These are phyloP conservation scores for Helminthosporium solani DNA, from an alignment of 2,329 filamentous ascomycete species.

Conservation along the genomic window DNA sequence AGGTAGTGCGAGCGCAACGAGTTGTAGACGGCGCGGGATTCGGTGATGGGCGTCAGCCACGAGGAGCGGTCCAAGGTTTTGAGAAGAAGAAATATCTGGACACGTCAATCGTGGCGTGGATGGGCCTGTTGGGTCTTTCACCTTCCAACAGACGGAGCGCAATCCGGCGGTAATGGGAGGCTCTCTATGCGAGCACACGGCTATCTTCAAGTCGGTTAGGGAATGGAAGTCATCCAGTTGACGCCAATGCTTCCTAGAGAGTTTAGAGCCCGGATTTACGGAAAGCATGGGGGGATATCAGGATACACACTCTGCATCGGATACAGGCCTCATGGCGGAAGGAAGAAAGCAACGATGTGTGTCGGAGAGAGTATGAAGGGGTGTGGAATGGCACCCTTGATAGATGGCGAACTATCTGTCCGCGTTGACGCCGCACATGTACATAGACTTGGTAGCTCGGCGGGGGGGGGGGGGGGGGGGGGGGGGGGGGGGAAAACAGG, in stretches of 20 bases:
- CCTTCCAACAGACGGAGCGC: slow-evolving; percentile 92
- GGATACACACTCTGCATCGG: slow-evolving; percentile 35
- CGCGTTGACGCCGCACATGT: background rate
- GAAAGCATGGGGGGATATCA: too few relatives aligned
- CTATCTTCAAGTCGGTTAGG: slow-evolving; percentile 40
- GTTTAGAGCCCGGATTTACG: slow-evolving; percentile 16
- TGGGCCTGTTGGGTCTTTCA: slow-evolving; percentile 32
- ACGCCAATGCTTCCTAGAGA: slow-evolving; percentile 36
- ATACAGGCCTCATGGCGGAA: slow-evolving; percentile 32
- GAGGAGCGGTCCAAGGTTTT: slow-evolving; percentile 62
- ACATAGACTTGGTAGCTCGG: too few relatives aligned
- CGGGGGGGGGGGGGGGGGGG: too few relatives aligned
- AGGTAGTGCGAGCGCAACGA: slow-evolving; percentile 73
- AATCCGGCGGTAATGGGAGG: slow-evolving; percentile 60
- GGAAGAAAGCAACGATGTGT: slow-evolving; percentile 6
- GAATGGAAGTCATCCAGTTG: slow-evolving; percentile 41
- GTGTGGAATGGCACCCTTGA: slow-evolving; percentile 30
- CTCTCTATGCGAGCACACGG: slow-evolving; percentile 38
- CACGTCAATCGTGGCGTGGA: slow-evolving; percentile 5
- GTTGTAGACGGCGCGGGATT: slow-evolving; percentile 72
- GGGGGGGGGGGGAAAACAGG: too few relatives aligned
- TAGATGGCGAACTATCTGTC: slow-evolving; percentile 32
- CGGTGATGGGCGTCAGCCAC: slow-evolving; percentile 68
- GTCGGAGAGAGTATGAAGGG: slow-evolving; percentile 13
- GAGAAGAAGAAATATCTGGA: slow-evolving; percentile 77